Conservation (phyloP, 805 yeast species). For the Ogataea paradorogensis region DNA sequence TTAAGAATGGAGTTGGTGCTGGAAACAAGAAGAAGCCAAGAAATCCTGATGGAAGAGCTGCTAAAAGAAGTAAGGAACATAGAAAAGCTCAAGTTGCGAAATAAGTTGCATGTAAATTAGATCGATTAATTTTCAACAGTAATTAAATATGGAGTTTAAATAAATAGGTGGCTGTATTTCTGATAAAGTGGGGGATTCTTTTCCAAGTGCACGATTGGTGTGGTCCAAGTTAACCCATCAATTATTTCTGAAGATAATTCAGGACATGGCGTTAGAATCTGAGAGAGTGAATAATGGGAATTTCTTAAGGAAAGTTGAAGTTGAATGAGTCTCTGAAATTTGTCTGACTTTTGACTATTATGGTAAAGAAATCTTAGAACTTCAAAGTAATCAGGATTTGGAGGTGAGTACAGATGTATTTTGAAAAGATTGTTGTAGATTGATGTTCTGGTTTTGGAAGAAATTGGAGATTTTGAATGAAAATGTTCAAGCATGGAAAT, state of each 20-base stretch:
- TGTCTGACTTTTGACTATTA: slow-evolving; percentile 4
- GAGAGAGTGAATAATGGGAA: background rate
- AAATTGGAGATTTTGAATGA: slow-evolving; percentile 2
- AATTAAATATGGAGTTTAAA: slow-evolving; percentile 1
- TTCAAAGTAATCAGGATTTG: slow-evolving; percentile 1
- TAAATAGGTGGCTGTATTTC: slow-evolving; percentile 7
- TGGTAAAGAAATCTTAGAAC: slow-evolving; percentile 7
- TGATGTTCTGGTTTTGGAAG: background rate
- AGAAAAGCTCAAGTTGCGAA: slow-evolving; percentile 13
- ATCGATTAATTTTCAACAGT: background rate
- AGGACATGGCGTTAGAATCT: slow-evolving; percentile 7
- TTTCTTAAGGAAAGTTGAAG: background rate
- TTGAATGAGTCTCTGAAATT: background rate
- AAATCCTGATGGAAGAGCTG: slow-evolving; percentile 49
- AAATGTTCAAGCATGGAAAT: slow-evolving; percentile 9
- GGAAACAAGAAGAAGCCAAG: slow-evolving; percentile 53
- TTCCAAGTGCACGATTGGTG: slow-evolving; percentile 1
- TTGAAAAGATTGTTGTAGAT: slow-evolving; percentile 4
- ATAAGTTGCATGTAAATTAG: slow-evolving; percentile 6
- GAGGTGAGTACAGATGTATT: background rate
- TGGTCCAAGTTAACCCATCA: slow-evolving; percentile 10
- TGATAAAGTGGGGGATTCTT: slow-evolving; percentile 6
- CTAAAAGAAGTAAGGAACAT: slow-evolving; percentile 44
- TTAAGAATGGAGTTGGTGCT: slow-evolving; percentile 50
- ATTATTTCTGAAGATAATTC: slow-evolving; percentile 5